phyloP scores from a whole-genome alignment of 176 grass and related monocot species.

The Musa schizocarpa region DNA sequence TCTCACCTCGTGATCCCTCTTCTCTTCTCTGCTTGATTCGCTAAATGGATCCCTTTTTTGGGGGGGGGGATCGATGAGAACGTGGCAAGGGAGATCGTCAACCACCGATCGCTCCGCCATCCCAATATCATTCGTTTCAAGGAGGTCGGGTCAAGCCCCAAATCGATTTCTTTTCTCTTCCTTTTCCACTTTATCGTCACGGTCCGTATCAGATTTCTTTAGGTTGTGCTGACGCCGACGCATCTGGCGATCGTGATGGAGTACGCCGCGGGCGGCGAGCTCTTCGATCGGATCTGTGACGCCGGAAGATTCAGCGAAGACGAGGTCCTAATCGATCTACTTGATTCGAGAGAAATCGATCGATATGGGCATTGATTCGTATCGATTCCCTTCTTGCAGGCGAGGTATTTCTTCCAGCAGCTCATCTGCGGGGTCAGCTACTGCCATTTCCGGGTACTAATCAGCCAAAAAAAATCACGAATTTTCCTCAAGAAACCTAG shows the following conservation, averaged over 20 bases:
- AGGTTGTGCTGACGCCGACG: conserved; percentile 67
- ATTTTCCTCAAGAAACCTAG: neutral
- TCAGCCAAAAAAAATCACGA: too few relatives aligned
- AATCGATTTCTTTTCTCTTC: neutral
- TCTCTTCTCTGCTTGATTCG: neutral
- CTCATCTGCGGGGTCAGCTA: conserved; percentile 77
- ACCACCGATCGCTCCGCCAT: conserved; percentile 16
- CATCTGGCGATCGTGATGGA: conserved; percentile 94
- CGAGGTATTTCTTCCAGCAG: conserved; percentile 93
- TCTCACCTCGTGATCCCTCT: neutral
- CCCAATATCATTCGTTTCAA: conserved; percentile 19
- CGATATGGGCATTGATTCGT: neutral
- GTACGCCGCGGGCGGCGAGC: conserved; percentile 87
- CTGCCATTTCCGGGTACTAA: conserved; percentile 66
- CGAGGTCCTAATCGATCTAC: conserved; percentile 29
- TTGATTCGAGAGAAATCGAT: neutral
- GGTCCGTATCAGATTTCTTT: neutral
- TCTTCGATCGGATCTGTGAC: conserved; percentile 93
- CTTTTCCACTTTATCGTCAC: neutral
- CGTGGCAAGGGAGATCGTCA: conserved; percentile 19
- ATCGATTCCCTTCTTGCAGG: neutral
- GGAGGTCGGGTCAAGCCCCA: neutral
- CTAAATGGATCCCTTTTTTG: neutral
- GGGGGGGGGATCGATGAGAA: neutral
- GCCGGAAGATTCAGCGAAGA: conserved; percentile 74